Base-by-base conservation (phyloP, 73 alveolate genomes). In the Tetrahymena elliotti region DNA sequence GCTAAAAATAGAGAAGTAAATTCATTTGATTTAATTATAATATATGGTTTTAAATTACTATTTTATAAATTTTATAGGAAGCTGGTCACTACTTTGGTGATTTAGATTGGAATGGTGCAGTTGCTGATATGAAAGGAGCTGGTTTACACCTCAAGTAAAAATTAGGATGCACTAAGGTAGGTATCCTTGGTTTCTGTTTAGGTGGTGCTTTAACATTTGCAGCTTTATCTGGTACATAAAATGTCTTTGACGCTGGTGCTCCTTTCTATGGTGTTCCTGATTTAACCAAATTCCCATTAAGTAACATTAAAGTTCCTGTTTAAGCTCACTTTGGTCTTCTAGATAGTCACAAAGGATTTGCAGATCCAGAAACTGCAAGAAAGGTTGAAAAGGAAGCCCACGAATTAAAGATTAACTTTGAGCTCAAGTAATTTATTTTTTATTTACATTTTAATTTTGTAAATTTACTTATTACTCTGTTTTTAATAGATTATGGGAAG, bases 91-190 rank as follows among this genome's bases (percentile, higher is more conserved):
- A 84, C 8, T 33, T 94, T 7, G 33, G 34, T 20, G 96, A 94
- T 22, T 94, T 94, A 52, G 95, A 94, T 88, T 94, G 96, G 96
- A 39, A 39, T 40, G 96, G 96, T 35, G 96, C 96, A 12, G 96
- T 94, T 4, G 93, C 38, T 83, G 97, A 95, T 37, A 95, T 95
- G 41, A 94, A 53, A 38, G 97, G 96, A 53, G 97, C 97, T 33
- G 93, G 68, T 7, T 38, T 84, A 37, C 54, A 84, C 33, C 37
- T 84, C 18, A 84, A 68, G 88, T 16, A 68, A 6, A 27, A n/a
- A 27, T 27, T 84, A 37, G 95, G 95, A 38, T 38, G 40, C 20
- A 52, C 52, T 38, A 93, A 93, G 38, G 38, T 93, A 22, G 95
- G 95, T 35, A 41, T 93, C 52, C 41, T 52, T 1, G 95, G 95